These are phyloP conservation scores for Lojkania enalia DNA, from an alignment of 2,329 filamentous ascomycete genomes.

Conservation along the genomic window DNA sequence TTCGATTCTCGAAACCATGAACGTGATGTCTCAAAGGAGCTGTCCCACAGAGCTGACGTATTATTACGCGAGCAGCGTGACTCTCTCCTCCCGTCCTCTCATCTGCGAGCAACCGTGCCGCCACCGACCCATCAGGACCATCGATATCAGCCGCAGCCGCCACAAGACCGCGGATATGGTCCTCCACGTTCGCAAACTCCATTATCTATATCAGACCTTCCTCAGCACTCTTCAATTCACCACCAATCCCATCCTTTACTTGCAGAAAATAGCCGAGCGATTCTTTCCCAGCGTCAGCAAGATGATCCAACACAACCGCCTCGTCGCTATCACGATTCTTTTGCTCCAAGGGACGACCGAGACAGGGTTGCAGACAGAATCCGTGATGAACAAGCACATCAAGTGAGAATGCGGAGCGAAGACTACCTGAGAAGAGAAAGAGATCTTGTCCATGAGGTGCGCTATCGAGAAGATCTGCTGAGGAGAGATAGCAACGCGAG, in stretches of 20 bases:
- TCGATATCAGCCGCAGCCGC: conserved; percentile 29
- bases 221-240: conserved; percentile 33
- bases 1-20: conserved; percentile 36
- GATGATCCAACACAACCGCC: conserved; percentile 30
- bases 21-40: conserved; percentile 38
- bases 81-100: conserved; percentile 23
- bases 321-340: conserved; percentile 28
- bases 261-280: conserved; percentile 28
- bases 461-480: conserved; percentile 14
- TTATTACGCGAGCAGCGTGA: conserved; percentile 35
- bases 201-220: conserved; percentile 31
- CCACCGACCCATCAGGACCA: conserved; percentile 31
- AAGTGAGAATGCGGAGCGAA: conserved; percentile 18
- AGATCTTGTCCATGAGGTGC: conserved; percentile 14
- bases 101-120: conserved; percentile 14
- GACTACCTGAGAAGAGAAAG: conserved; percentile 27
- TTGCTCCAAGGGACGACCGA: conserved; percentile 28
- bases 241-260: conserved; percentile 39
- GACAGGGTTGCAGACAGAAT: conserved; percentile 32
- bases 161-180: conserved; percentile 32
- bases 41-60: conserved; percentile 34
- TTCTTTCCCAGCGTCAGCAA: conserved; percentile 31
- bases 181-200: conserved; percentile 42
- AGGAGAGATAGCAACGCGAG: conserved; percentile 7
- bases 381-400: conserved; percentile 32